Base-by-base conservation (phyloP, 2,329 filamentous ascomycete species). In the Xylariaceae sp. region DNA sequence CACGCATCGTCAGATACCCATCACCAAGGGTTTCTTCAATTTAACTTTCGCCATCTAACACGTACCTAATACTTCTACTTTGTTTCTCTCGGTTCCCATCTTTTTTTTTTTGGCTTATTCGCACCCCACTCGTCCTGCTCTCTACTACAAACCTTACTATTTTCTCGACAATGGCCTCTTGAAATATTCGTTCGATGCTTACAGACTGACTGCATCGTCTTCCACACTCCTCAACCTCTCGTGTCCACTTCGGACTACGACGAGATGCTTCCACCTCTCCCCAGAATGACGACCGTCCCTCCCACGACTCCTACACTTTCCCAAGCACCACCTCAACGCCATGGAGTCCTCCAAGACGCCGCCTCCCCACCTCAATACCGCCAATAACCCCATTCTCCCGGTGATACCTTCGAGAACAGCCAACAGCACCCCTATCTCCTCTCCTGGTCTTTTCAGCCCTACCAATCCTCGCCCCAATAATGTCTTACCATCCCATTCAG, bases 391-490 rank as follows among this genome's bases (percentile, higher is more conserved):
- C 31, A 51, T 56, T 29, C 56, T 62, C 37, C 53, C 64, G 4
- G 64, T 69, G 37, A 48, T 72, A 47, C 68, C 70, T 17, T 58
- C 68, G 48, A 67, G 72, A 46, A 76, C 73, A 30, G 68, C 74
- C 45, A 68, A 62, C 56, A 79, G 71, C 64, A 81, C 79, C 9
- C 78, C 79, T 18, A 67, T 73, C 43, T 79, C 79, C 39, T 82
- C 79, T 19, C 76, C 79, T 0, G 78, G 79, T 19, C 73, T 83
- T 44, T 83, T 80, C 65, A 80, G 71, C 52, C 76, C 79, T 30
- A 60, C 66, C 9, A 65, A 63, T 43, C 57, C 64, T 11, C 69
- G 73, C 42, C 62, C 68, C 30, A 64, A 64, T 56, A 64, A 64
- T 56, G 58, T 62, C 38, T 59, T 64, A 26, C 59, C 62, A n/a